phyloP scores from a whole-genome alignment of 2,329 filamentous ascomycete species.

The Xylariomycetidae sp. region DNA sequence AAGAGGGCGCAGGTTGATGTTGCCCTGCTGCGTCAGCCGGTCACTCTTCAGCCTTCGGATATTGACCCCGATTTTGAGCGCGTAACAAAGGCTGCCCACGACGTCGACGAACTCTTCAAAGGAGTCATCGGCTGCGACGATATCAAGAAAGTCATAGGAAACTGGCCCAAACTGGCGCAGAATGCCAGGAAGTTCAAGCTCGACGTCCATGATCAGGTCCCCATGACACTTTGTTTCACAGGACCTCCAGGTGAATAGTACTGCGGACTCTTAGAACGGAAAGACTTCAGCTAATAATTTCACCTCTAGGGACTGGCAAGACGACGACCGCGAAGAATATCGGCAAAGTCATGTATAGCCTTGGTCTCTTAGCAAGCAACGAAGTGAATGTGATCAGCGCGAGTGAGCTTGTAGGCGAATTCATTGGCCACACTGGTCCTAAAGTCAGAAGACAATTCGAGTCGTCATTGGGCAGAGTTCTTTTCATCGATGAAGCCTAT shows the following conservation, averaged over 20 bases:
- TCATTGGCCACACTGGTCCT: slow-evolving; percentile 52
- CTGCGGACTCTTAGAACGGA: too few species aligned
- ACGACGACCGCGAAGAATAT: slow-evolving; percentile 53
- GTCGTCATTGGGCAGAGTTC: slow-evolving; percentile 46
- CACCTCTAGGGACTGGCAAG: slow-evolving; percentile 5
- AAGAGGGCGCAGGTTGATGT: background rate
- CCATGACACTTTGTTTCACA: slow-evolving; percentile 6
- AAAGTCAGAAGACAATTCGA: slow-evolving; percentile 48
- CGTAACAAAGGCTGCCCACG: background rate
- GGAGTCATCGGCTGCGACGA: slow-evolving; percentile 1
- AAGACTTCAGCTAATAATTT: background rate
- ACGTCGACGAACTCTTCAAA: slow-evolving; percentile 1
- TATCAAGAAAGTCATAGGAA: background rate
- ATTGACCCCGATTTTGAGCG: slow-evolving; percentile 1
- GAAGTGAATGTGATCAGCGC: slow-evolving; percentile 52
- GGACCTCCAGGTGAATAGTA: slow-evolving; percentile 5
- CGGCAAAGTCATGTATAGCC: slow-evolving; percentile 54
- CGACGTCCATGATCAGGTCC: slow-evolving; percentile 2
- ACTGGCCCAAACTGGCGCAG: background rate
- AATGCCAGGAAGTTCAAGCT: background rate
- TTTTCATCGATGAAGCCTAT: slow-evolving; percentile 55
- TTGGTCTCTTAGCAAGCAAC: slow-evolving; percentile 47
- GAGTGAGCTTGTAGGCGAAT: slow-evolving; percentile 50
- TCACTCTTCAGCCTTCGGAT: background rate
- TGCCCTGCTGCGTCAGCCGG: background rate